These are phyloP conservation scores for Phytophthora foliorum DNA, from an alignment of 352 stramenopile genomes.

Conservation along the genomic window DNA sequence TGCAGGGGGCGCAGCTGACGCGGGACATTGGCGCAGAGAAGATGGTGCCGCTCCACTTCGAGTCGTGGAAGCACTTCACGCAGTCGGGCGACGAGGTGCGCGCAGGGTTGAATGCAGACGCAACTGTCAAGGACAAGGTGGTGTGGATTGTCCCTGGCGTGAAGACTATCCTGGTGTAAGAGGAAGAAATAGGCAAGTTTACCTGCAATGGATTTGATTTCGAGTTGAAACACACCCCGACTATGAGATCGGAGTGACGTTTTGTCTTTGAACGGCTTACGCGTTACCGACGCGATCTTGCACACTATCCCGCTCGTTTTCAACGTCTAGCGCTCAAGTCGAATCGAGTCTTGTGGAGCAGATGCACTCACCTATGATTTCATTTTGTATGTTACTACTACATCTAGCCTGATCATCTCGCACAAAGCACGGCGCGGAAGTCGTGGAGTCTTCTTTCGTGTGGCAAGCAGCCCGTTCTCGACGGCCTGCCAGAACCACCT, in stretches of 20 bases:
- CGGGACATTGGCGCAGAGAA: constrained; percentile 39
- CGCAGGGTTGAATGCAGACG: constrained; percentile 18
- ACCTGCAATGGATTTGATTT: neutral
- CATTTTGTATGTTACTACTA: constrained; percentile 7
- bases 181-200: neutral
- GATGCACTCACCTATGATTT: constrained; percentile 4
- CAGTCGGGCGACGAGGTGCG: constrained; percentile 18
- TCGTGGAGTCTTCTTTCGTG: constrained; percentile 32
- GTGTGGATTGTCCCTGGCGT: constrained; percentile 27
- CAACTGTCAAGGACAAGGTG: constrained; percentile 36
- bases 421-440: constrained; percentile 6
- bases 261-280: too few relatives aligned
- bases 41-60: constrained; percentile 53
- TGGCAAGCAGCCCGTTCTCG: constrained; percentile 16
- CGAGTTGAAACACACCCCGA: neutral
- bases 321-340: too few relatives aligned
- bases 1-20: constrained; percentile 33
- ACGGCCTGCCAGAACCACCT: constrained; percentile 16
- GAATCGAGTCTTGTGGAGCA: neutral
- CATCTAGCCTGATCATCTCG: constrained; percentile 21
- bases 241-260: too few relatives aligned
- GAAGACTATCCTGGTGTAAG: constrained; percentile 30
- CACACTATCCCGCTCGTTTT: too few relatives aligned
- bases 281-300: too few relatives aligned
- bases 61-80: constrained; percentile 55